These are phyloP conservation scores for Wallacemonas rigidus DNA, from an alignment of 208 protist species.

Conservation along the genomic window DNA sequence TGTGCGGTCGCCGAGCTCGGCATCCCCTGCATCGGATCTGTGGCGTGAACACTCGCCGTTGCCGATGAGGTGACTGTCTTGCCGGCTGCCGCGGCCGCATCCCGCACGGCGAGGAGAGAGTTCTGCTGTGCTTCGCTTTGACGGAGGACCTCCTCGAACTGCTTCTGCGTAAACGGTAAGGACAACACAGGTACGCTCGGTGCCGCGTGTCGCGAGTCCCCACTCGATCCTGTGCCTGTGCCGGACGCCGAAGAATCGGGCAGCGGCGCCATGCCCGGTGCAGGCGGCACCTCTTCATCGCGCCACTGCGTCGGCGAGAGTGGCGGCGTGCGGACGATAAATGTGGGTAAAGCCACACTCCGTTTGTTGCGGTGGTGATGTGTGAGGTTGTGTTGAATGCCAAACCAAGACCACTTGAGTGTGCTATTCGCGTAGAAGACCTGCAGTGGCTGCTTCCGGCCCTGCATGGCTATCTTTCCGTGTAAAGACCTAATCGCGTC, in stretches of 20 bases:
- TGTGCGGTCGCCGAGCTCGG: too few species aligned
- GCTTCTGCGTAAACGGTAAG: background rate
- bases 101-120: background rate
- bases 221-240: background rate
- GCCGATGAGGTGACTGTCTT: background rate
- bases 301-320: conserved; percentile 17
- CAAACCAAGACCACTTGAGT: conserved; percentile 21
- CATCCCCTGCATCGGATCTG: too few species aligned
- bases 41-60: too few species aligned
- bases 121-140: background rate
- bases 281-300: background rate
- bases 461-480: conserved; percentile 12
- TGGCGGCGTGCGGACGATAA: conserved; percentile 14
- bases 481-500: conserved; percentile 20
- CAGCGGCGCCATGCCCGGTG: background rate
- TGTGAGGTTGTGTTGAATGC: conserved; percentile 16
- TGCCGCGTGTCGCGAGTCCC: background rate
- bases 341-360: conserved; percentile 7
- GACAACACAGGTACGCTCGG: background rate
- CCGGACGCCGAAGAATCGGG: background rate
- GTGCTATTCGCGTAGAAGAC: conserved; percentile 23
- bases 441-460: conserved; percentile 20
- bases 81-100: background rate
- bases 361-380: conserved; percentile 14
- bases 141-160: conserved; percentile 4